A percentile compares a stretch with the other conserved stretches of the same genome.
Evolutionary conservation across 208 protist species (phyloP).

Genomic region (Trichomonas vaginalis): DNA sequence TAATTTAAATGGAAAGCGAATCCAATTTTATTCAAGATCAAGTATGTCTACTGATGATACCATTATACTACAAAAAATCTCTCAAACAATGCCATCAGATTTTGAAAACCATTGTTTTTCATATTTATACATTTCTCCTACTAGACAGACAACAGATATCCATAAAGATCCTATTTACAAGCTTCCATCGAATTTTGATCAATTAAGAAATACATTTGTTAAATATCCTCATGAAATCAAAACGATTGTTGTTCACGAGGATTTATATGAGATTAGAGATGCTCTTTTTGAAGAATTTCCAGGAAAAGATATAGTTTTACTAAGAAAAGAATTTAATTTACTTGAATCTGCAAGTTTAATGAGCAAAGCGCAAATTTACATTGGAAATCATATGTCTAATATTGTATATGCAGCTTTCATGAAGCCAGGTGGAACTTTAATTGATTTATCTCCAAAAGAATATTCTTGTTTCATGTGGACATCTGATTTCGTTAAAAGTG

Average conservation of each 20-base stretch:
- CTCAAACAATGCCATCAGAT: background rate
- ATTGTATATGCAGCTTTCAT: background rate
- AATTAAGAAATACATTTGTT: background rate
- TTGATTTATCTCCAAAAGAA: background rate
- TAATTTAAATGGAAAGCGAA: background rate
- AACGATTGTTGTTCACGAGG: background rate
- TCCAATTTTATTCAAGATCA: background rate
- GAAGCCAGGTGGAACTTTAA: background rate
- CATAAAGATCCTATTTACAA: background rate
- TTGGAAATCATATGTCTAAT: background rate
- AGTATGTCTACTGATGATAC: background rate
- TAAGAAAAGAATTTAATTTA: background rate
- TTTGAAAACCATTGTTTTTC: background rate
- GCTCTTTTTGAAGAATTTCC: background rate
- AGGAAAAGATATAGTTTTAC: background rate
- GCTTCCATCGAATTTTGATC: background rate
- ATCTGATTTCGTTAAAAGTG: background rate
- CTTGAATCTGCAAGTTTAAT: background rate
- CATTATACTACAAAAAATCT: background rate
- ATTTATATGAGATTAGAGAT: background rate
- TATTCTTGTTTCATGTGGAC: background rate
- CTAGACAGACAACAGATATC: background rate
- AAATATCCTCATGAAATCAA: background rate
- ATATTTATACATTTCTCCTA: background rate
- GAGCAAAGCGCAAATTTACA: background rate